phyloP scores from a whole-genome alignment of 148 eudicot genomes.

The Rhododendron ovatum region DNA sequence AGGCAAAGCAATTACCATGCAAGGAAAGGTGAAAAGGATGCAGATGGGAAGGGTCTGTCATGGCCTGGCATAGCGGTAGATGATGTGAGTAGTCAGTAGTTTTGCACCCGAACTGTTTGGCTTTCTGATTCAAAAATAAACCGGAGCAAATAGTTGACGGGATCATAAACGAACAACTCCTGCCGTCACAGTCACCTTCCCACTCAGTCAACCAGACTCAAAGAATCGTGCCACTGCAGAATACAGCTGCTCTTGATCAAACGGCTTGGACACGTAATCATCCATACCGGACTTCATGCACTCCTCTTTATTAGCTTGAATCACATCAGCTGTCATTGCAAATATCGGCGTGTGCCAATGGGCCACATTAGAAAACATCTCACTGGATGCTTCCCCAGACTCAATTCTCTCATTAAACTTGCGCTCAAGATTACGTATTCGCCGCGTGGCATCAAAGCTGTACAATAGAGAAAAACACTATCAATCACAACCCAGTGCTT shows the following conservation, averaged over 20 bases:
- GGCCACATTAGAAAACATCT: conserved; percentile 18
- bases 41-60: conserved; percentile 9
- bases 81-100: conserved; percentile 1
- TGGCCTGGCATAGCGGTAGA: not conserved
- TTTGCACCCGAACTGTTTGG: not conserved
- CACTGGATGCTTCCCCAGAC: conserved; percentile 36
- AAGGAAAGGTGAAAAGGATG: conserved; percentile 4
- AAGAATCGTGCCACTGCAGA: conserved; percentile 75
- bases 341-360: conserved; percentile 82
- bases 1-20: conserved; percentile 8
- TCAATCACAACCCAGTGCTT: not conserved
- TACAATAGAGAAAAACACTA: not conserved
- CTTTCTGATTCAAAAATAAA: not conserved
- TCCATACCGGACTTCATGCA: conserved; percentile 81
- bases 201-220: conserved; percentile 32
- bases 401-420: conserved; percentile 39
- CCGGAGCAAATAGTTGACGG: not conserved
- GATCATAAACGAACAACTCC: not conserved
- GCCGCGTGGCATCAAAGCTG: conserved; percentile 79
- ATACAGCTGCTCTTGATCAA: conserved; percentile 68
- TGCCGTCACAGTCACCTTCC: conserved; percentile 6
- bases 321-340: conserved; percentile 96
- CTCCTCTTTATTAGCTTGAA: conserved; percentile 70
- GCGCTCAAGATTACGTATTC: conserved; percentile 47
- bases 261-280: conserved; percentile 81